phyloP scores from a whole-genome alignment of 352 stramenopile species.

The Poterioochromonas sp. region DNA sequence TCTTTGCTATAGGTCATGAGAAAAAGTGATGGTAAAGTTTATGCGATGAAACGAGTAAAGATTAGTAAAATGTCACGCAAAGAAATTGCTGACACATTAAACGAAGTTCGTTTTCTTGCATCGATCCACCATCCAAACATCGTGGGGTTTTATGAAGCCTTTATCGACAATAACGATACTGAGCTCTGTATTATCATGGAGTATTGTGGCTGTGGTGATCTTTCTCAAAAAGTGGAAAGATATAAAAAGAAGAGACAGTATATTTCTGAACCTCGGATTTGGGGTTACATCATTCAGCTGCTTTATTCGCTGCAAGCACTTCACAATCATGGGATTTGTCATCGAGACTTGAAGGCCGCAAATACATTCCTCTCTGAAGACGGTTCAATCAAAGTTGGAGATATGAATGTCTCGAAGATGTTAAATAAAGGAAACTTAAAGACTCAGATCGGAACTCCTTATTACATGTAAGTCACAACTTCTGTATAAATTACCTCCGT shows the following conservation, averaged over 20 bases:
- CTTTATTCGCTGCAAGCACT: constrained; percentile 38
- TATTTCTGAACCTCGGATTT: constrained; percentile 40
- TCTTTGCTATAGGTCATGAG: constrained; percentile 37
- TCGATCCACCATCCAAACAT: constrained; percentile 44
- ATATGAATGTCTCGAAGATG: constrained; percentile 48
- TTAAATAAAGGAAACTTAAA: constrained; percentile 44
- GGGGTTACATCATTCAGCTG: constrained; percentile 38
- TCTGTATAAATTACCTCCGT: neutral
- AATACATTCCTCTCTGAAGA: constrained; percentile 50
- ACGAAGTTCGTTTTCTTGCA: constrained; percentile 47
- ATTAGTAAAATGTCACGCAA: constrained; percentile 43
- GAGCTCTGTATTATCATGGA: constrained; percentile 50
- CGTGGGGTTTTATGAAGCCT: constrained; percentile 46
- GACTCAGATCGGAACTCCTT: constrained; percentile 50
- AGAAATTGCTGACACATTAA: constrained; percentile 45
- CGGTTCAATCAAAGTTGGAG: constrained; percentile 46
- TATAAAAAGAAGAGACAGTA: constrained; percentile 38
- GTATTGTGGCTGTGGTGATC: constrained; percentile 46
- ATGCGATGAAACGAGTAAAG: constrained; percentile 47
- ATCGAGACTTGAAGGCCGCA: constrained; percentile 51
- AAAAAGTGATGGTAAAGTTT: constrained; percentile 38
- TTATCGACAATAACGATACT: constrained; percentile 41
- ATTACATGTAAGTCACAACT: constrained; percentile 17
- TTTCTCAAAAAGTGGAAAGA: constrained; percentile 44
- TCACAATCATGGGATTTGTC: constrained; percentile 47